Evolutionary conservation across 2,329 filamentous ascomycete species (phyloP).

Genomic region (Fusarium tricinctum): DNA sequence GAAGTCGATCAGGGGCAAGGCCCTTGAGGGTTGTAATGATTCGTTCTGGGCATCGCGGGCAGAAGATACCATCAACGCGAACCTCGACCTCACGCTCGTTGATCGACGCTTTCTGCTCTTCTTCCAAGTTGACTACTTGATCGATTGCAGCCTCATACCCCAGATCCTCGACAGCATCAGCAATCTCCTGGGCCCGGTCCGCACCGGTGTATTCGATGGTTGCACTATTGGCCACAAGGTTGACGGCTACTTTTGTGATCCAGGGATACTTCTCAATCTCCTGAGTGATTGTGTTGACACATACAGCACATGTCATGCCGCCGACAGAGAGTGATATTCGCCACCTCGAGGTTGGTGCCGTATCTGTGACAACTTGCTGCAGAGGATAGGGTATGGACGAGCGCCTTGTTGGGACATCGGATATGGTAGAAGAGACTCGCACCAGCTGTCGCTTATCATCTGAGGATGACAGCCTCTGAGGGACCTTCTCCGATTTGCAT

Average conservation of each 20-base stretch:
- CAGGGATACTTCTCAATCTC: constrained; percentile 69
- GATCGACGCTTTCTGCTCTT: constrained; percentile 57
- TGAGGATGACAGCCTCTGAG: constrained; percentile 1
- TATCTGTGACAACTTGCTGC: constrained; percentile 42
- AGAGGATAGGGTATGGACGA: constrained; percentile 35
- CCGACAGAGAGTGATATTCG: constrained; percentile 71
- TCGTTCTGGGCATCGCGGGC: constrained; percentile 75
- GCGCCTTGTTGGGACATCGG: constrained; percentile 19
- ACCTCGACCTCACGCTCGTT: constrained; percentile 73
- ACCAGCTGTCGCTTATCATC: constrained; percentile 28
- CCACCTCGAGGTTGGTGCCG: constrained; percentile 54
- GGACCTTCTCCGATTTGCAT: constrained; percentile 47
- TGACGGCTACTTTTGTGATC: constrained; percentile 71
- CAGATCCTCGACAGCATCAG: constrained; percentile 69
- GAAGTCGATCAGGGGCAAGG: constrained; percentile 64
- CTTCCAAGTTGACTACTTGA: constrained; percentile 60
- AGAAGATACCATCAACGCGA: constrained; percentile 79
- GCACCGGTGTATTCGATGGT: constrained; percentile 66
- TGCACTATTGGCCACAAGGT: constrained; percentile 77
- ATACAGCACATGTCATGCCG: constrained; percentile 82
- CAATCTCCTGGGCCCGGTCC: constrained; percentile 52
- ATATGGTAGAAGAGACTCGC: constrained; percentile 23
- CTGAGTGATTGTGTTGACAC: constrained; percentile 72
- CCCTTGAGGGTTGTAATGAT: constrained; percentile 67
- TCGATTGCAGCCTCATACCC: constrained; percentile 76